Percentiles rank a stretch among this genome's conserved stretches.
Conservation (phyloP, 1,284 basidiomycete species). For the Fomitopsis betulina region DNA sequence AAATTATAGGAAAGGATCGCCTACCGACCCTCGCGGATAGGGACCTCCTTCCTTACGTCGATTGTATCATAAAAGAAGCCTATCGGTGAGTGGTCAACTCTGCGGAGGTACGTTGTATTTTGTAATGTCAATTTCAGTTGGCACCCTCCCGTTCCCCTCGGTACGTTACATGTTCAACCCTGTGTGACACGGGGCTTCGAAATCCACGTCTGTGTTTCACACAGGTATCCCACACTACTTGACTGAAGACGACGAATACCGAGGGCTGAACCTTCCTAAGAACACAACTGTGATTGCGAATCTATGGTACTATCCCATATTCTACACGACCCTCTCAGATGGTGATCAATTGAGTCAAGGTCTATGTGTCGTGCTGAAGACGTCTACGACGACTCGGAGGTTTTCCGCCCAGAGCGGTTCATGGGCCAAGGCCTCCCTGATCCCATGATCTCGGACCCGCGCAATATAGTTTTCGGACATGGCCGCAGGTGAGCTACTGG, state of each 20-base stretch:
- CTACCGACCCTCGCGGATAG: constrained; percentile 5
- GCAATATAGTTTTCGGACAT: background rate
- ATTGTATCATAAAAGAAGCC: constrained; percentile 29
- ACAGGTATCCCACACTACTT: background rate
- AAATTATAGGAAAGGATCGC: constrained; percentile 10
- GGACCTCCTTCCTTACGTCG: constrained; percentile 27
- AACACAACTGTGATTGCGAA: background rate
- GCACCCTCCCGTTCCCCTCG: background rate
- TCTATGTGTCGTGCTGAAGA: background rate
- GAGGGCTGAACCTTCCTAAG: background rate
- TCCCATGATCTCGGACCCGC: background rate
- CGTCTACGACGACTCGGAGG: background rate
- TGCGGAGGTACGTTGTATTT: no score
- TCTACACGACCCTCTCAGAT: background rate
- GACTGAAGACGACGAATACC: background rate
- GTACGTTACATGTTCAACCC: background rate
- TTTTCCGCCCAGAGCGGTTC: background rate
- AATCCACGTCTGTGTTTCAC: background rate
- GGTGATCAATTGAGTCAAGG: background rate
- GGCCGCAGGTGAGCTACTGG: background rate
- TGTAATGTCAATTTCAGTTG: background rate
- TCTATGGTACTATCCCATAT: background rate
- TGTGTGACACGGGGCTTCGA: background rate
- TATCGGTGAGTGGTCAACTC: constrained; percentile 5
- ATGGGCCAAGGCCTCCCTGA: background rate